These are phyloP conservation scores for Parascedosporium putredinis DNA, from an alignment of 2,329 filamentous ascomycete genomes.

Conservation along the genomic window DNA sequence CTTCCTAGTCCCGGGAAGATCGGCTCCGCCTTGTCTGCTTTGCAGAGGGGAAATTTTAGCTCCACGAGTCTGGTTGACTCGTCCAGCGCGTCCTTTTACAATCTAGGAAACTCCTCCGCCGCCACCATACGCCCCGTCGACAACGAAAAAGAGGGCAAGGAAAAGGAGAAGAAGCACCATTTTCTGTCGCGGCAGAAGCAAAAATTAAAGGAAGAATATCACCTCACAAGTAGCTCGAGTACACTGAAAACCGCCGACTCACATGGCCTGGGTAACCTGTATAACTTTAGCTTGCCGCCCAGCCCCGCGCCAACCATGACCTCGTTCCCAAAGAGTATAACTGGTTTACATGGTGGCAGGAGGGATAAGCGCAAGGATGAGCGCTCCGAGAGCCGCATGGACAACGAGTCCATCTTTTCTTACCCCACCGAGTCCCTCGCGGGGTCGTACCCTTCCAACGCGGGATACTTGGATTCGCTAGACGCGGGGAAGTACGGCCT, in stretches of 20 bases:
- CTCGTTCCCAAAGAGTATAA: conserved; percentile 72
- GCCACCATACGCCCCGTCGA: conserved; percentile 63
- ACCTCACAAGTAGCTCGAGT: conserved; percentile 63
- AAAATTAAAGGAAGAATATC: conserved; percentile 65
- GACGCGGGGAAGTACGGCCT: conserved; percentile 51
- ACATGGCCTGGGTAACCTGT: conserved; percentile 62
- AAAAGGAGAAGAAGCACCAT: conserved; percentile 70
- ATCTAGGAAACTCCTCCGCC: conserved; percentile 63
- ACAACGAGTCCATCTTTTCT: conserved; percentile 38
- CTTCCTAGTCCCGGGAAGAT: conserved; percentile 65
- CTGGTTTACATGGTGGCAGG: conserved; percentile 19
- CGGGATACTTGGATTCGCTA: conserved; percentile 39
- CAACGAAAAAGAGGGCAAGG: conserved; percentile 42
- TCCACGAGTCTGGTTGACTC: conserved; percentile 61
- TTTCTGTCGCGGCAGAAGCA: conserved; percentile 72
- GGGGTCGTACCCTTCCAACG: conserved; percentile 8
- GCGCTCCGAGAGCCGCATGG: conserved; percentile 39
- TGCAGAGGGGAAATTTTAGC: conserved; percentile 59
- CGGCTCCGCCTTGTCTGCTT: conserved; percentile 52
- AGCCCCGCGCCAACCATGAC: conserved; percentile 56
- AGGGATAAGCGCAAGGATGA: conserved; percentile 70
- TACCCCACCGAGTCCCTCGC: conserved; percentile 10
- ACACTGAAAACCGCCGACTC: conserved; percentile 64
- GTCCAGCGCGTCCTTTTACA: conserved; percentile 55
- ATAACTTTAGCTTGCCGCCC: conserved; percentile 66